Base-by-base conservation (phyloP, 2,329 filamentous ascomycete species). In the Pseudocercospora crystallina region DNA sequence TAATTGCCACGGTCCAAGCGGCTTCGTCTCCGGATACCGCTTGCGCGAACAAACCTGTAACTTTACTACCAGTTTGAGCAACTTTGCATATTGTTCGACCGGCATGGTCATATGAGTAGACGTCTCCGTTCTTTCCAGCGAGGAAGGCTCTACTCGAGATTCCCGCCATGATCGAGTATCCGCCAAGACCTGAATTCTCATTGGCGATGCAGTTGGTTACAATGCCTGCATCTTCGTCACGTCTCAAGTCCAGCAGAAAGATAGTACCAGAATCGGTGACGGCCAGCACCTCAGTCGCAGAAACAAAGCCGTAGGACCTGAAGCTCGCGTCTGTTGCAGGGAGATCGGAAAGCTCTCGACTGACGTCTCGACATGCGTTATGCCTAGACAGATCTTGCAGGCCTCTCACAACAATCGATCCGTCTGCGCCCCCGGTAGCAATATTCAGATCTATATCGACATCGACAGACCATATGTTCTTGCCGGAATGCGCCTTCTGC, bases 361-460 rank as follows among this genome's bases (percentile, higher is more conserved):
- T 5, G 39, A 10, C 26, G 2, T 12, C 20, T 30, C 32, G 11
- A 13, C 26, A 13, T 17, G 31, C 20, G 20, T 8, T 36, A 20
- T n/a, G 20, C 14, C 17, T 13, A 15, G 31, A 11, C 13, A 44
- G 42, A 4, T 10, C 5, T 20, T 13, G 26, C 5, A 36, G 35
- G 7, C 17, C 17, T 38, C 35, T 2, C 35, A 15, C 11, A n/a
- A 12, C 67, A 37, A 87, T 73, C 30, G 78, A 77, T 12, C 90
- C 86, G 70, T 99, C 94, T 9, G 89, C 86, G n/a, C 89, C 94
- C 10, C 94, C 94, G 2, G 88, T 90, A 3, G 81, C 84, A 36
- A 70, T 33, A 2, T 36, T 8, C 5, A 30, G 37, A 32, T n/a
- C 8, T 8, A 14, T 13, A 10, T 37, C 15, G 8, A 57, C 13